Conservation (phyloP, 306 rosid species). For the Senna siamea region DNA sequence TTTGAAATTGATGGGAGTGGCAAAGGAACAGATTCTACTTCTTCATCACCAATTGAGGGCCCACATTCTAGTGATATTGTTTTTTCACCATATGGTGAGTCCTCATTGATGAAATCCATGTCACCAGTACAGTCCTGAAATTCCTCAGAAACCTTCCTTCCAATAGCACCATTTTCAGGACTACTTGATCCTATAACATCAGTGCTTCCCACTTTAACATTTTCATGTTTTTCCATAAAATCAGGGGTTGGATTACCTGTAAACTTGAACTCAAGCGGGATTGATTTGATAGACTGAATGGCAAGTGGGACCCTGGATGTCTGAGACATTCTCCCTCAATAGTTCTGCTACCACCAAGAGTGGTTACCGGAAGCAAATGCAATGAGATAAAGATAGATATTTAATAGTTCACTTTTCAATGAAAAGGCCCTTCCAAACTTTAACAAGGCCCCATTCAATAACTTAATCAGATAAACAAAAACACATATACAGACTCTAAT, state of each 20-base stretch:
- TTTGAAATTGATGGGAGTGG: conserved; percentile 60
- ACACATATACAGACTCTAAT: conserved; percentile 41
- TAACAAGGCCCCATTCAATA: conserved; percentile 61
- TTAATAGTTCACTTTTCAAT: conserved; percentile 50
- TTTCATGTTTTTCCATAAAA: conserved; percentile 46
- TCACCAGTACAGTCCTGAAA: conserved; percentile 40
- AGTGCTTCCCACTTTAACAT: conserved; percentile 44
- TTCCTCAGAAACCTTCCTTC: conserved; percentile 50
- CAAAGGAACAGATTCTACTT: conserved; percentile 54
- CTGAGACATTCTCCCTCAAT: conserved; percentile 64
- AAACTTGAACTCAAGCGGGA: conserved; percentile 68
- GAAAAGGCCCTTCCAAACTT: conserved; percentile 54
- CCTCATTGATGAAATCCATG: conserved; percentile 67
- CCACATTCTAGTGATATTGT: conserved; percentile 51
- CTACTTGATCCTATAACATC: conserved; percentile 43
- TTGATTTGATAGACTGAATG: conserved; percentile 66
- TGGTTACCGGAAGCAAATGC: conserved; percentile 43
- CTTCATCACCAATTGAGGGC: conserved; percentile 60
- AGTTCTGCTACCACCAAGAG: conserved; percentile 51
- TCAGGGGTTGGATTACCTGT: conserved; percentile 46
- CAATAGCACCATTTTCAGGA: conserved; percentile 61
- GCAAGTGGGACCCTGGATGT: conserved; percentile 54
- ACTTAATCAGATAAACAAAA: conserved; percentile 52
- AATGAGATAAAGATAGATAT: conserved; percentile 40
- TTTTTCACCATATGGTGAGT: conserved; percentile 74